Percentiles rank a stretch among this genome's conserved stretches.
Evolutionary conservation across 2,329 filamentous ascomycete genomes (phyloP).

Genomic region (Nakataea oryzae): DNA sequence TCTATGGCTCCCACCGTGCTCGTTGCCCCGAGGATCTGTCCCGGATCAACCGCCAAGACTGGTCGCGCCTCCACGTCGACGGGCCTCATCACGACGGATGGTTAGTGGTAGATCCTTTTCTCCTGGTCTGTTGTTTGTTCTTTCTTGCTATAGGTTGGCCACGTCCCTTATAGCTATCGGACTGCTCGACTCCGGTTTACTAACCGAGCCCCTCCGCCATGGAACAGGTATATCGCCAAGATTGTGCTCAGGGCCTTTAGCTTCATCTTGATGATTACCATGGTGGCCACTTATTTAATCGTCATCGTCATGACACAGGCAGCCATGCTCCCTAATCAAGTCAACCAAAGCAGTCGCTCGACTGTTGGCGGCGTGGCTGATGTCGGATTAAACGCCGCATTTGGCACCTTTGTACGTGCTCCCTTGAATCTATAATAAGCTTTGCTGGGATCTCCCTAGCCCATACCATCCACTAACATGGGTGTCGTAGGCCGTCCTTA

Average conservation of each 20-base stretch:
- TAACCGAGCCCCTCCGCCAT: not conserved
- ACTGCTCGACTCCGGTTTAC: too few species aligned
- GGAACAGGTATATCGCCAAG: constrained; percentile 9
- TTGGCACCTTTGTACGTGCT: not conserved
- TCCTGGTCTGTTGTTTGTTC: not conserved
- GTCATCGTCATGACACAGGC: not conserved
- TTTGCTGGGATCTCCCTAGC: too few species aligned
- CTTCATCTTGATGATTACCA: not conserved
- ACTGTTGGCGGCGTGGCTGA: not conserved
- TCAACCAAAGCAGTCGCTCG: not conserved
- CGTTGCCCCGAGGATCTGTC: not conserved
- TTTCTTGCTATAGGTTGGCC: too few species aligned
- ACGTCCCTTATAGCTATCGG: too few species aligned
- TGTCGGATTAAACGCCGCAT: not conserved
- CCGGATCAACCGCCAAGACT: not conserved
- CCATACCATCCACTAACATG: not conserved
- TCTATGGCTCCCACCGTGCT: not conserved
- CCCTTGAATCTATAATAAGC: too few species aligned
- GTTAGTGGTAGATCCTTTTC: not conserved
- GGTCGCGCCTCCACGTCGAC: not conserved
- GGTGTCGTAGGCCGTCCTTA: not conserved
- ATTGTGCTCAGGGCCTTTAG: constrained; percentile 10
- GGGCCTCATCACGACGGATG: constrained; percentile 5
- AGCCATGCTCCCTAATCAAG: not conserved
- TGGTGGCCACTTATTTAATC: not conserved